Percentiles rank a stretch among this genome's conserved stretches.
These are phyloP conservation scores for Penicillium atrosanguineum DNA, from an alignment of 495 filamentous ascomycete species.

Conservation along the genomic window DNA sequence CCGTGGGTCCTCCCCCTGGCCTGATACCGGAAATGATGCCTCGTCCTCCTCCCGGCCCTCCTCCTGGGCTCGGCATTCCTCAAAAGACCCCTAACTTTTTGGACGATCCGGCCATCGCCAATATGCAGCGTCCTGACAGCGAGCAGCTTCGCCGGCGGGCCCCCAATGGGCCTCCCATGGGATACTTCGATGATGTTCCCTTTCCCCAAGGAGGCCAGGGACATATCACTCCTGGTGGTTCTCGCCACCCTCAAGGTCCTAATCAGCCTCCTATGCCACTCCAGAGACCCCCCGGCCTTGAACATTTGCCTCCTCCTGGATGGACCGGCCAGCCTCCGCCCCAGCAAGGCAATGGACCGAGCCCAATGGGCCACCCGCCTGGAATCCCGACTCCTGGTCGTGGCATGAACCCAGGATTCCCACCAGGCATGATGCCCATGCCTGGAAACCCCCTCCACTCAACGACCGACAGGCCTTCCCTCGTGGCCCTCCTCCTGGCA, in stretches of 20 bases:
- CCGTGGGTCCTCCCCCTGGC: constrained; percentile 35
- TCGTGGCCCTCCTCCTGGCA: constrained; percentile 45
- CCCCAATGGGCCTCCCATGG: constrained; percentile 41
- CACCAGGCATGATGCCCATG: constrained; percentile 46
- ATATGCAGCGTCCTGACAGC: constrained; percentile 45
- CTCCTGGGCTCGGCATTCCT: constrained; percentile 34
- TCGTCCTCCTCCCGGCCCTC: constrained; percentile 48
- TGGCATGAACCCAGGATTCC: constrained; percentile 42
- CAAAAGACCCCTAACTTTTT: constrained; percentile 44
- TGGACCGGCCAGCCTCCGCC: constrained; percentile 39
- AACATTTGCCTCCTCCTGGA: constrained; percentile 44
- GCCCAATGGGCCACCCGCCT: constrained; percentile 45
- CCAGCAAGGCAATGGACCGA: constrained; percentile 38
- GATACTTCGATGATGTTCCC: constrained; percentile 46
- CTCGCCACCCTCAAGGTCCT: constrained; percentile 33
- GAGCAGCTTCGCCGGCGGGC: constrained; percentile 40
- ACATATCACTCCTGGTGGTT: constrained; percentile 37
- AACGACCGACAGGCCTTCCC: constrained; percentile 43
- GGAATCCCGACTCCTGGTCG: constrained; percentile 43
- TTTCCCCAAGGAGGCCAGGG: constrained; percentile 39
- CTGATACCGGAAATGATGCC: constrained; percentile 46
- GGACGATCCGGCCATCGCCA: constrained; percentile 48
- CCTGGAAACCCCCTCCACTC: constrained; percentile 33
- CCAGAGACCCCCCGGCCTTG: constrained; percentile 50
- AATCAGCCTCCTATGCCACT: constrained; percentile 38